Evolutionary conservation across 768 basidiomycete species (phyloP).

Genomic region (Tubosaeta sp.): DNA sequence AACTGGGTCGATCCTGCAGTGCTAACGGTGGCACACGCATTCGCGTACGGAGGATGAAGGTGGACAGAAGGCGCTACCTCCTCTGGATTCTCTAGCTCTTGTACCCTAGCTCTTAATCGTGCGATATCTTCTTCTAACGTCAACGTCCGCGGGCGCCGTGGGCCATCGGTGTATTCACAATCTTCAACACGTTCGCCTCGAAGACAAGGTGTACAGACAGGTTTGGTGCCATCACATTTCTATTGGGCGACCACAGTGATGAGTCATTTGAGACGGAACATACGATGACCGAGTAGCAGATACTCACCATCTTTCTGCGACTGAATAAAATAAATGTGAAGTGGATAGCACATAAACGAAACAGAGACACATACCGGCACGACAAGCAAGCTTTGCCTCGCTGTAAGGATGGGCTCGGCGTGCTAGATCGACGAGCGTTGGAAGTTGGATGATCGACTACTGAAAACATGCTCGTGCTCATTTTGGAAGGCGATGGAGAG

Average conservation of each 20-base stretch:
- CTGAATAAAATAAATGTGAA: constrained; percentile 20
- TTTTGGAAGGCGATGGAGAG: neutral
- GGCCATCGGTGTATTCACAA: constrained; percentile 69
- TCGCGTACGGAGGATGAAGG: constrained; percentile 47
- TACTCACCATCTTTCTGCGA: constrained; percentile 45
- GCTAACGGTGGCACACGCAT: neutral
- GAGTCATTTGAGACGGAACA: neutral
- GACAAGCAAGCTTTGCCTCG: constrained; percentile 49
- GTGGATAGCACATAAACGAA: neutral
- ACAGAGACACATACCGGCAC: constrained; percentile 40
- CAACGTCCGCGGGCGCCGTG: constrained; percentile 55
- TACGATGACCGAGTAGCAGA: no score
- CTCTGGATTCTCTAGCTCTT: constrained; percentile 54
- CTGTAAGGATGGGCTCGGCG: constrained; percentile 29
- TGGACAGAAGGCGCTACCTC: constrained; percentile 43
- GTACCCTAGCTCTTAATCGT: constrained; percentile 52
- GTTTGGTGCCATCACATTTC: constrained; percentile 67
- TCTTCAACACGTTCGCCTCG: constrained; percentile 57
- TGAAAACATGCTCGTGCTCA: constrained; percentile 1
- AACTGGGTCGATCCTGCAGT: neutral
- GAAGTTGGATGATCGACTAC: constrained; percentile 5
- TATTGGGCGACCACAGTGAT: constrained; percentile 15
- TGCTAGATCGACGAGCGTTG: neutral
- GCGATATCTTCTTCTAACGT: constrained; percentile 56
- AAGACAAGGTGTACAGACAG: constrained; percentile 61